phyloP scores from a whole-genome alignment of 257 asterid genomes.

The Solanum virginianum region DNA sequence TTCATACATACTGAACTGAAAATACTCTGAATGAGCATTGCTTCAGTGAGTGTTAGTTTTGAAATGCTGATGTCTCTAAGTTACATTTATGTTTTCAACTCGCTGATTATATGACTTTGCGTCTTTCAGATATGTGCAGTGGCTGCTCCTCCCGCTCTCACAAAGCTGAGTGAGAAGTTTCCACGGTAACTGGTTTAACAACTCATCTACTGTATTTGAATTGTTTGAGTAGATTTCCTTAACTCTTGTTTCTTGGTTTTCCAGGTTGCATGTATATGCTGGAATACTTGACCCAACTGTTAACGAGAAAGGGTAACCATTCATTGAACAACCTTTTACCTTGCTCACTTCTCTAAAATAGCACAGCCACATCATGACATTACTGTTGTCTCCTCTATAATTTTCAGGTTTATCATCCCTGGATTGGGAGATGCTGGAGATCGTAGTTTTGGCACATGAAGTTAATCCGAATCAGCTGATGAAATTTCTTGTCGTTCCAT shows the following conservation, averaged over 20 bases:
- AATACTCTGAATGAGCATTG: neutral
- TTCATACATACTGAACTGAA: neutral
- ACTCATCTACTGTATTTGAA: neutral
- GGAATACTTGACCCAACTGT: conserved; percentile 78
- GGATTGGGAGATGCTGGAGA: conserved; percentile 98
- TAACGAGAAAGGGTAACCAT: conserved; percentile 70
- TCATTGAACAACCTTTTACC: neutral
- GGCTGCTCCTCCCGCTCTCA: conserved; percentile 93
- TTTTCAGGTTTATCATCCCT: conserved; percentile 78
- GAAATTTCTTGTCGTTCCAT: neutral
- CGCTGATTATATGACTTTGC: conserved; percentile 1
- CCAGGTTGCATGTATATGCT: conserved; percentile 87
- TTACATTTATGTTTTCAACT: neutral
- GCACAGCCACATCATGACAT: neutral
- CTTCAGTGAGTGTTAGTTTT: neutral
- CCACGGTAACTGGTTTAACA: conserved; percentile 53
- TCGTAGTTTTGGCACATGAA: conserved; percentile 86
- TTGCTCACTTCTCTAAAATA: neutral
- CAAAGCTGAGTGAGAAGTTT: conserved; percentile 62
- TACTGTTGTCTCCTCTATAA: neutral
- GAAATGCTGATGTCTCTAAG: neutral
- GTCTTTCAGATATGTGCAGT: conserved; percentile 62
- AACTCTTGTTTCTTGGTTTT: neutral
- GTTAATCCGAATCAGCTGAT: neutral
- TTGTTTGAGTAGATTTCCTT: neutral